Evolutionary conservation across 257 asterid species (phyloP).

Genomic region (Echites panduratus): DNA sequence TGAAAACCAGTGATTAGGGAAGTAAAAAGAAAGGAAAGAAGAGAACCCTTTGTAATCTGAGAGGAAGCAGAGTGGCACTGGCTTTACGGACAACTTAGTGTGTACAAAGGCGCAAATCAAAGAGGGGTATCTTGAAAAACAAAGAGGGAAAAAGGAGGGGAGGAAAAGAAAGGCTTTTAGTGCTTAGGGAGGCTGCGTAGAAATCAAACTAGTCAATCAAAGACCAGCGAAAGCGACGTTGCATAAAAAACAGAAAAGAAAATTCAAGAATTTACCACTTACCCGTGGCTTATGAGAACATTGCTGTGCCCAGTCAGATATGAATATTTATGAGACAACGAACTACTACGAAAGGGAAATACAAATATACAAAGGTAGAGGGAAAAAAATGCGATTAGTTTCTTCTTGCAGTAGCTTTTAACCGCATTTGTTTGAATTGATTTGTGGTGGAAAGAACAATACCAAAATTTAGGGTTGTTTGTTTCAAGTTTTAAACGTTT

Average conservation of each 20-base stretch:
- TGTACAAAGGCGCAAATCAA: background rate
- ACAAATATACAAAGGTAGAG: too few relatives aligned
- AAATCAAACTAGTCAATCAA: background rate
- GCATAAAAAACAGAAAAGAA: background rate
- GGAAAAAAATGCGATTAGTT: background rate
- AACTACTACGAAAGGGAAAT: background rate
- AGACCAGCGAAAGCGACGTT: background rate
- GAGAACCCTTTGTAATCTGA: background rate
- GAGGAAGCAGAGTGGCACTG: background rate
- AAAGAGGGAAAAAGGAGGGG: background rate
- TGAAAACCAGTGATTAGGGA: background rate
- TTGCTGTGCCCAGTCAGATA: background rate
- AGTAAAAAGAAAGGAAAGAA: background rate
- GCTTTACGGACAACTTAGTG: background rate
- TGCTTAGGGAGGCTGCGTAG: background rate
- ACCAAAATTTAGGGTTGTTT: too few relatives aligned
- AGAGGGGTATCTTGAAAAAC: background rate
- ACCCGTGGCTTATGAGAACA: background rate
- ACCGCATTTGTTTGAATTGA: background rate
- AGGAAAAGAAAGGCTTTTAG: background rate
- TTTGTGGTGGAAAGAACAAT: background rate
- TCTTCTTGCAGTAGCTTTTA: background rate
- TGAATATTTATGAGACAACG: background rate
- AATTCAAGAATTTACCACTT: conserved; percentile 4
- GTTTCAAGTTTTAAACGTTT: too few relatives aligned